Evolutionary conservation across 352 stramenopile species (phyloP), one percentile per base, ranked within the genome.

Genomic region (Phytophthora citricola): DNA sequence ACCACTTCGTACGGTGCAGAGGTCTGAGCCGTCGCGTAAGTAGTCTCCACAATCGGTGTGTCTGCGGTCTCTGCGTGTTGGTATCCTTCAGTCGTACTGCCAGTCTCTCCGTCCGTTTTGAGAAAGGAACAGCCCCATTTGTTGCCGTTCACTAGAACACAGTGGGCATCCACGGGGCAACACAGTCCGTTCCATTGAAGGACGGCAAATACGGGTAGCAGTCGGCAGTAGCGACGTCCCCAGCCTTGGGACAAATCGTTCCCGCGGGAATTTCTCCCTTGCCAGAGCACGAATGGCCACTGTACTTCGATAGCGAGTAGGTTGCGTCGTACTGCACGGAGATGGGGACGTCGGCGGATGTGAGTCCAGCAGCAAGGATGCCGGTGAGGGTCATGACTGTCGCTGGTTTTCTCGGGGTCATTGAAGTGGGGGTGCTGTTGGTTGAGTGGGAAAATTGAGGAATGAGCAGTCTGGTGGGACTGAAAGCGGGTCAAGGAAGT

Each of bases 241-340:
- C 66, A 15, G 60, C 54, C 44, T 66, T 58, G 6, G 66, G 66
- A 22, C 66, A 74, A 3, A 39, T 9, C 0, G 34, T 45, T n/a
- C 55, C 61, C 5, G 36, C 27, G 14, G 66, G 60, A 27, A 43
- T 15, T 4, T 11, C 27, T 29, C 60, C 60, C 0, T 47, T 20
- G 38, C 66, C 66, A 39, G 60, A 74, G 34, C 66, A 74, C 4
- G 54, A 41, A 3, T 64, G 44, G 27, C 60, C 60, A 12, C 44
- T 50, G 43, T 38, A 63, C 22, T 70, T 55, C 7, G 50, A 38
- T 5, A 74, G 20, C 15, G 54, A 55, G 44, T 70, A 74, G 14
- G 44, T 66, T 10, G 60, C 66, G 24, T 74, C 66, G 17, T 70
- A 32, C 38, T 63, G 55, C 48, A 74, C 60, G 29, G 54, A 63